Evolutionary conservation across 2,329 filamentous ascomycete species (phyloP), one percentile per base, ranked within the genome.

Genomic region (Pseudogymnoascus sp.): DNA sequence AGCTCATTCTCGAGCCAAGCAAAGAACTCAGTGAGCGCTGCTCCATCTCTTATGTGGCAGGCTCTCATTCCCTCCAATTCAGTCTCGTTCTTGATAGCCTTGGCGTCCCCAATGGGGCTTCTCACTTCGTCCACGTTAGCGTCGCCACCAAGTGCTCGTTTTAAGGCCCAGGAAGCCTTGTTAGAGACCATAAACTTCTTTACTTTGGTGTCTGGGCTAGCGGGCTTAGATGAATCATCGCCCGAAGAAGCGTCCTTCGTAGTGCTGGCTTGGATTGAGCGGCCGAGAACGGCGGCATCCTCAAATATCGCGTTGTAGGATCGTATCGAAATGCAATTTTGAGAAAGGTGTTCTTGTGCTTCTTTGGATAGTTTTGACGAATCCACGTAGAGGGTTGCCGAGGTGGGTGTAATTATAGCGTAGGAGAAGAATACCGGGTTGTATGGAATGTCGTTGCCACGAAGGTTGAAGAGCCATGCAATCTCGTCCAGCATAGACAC

Each of bases 391-490:
- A 99, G 81, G 1, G 86, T 92, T 24, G 88, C 90, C 1, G 84
- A 79, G 9, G 81, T 86, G 1, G 86, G 84, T 1, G 94, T 97
- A 65, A 99, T 79, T 41, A 94, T 83, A 47, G 93, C 93, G 70
- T 97, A 99, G 13, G 93, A 94, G 76, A 97, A 97, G 79, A 99
- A 97, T 58, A 99, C 94, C 0, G 94, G 94, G 72, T 99, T 99
- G 78, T 94, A 99, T 0, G 92, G 90, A 66, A 99, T 97, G 72
- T 97, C 94, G 73, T 83, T 94, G 68, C 94, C 94, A 68, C 94
- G 86, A 58, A 99, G 78, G 75, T 99, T 99, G 79, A 97, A 97
- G n/a, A 99, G 81, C 94, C 94, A 99, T 9, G 94, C 94, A 68
- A 97, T 85, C 75, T 99, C 94, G 70, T 99, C 94, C 44, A 99